Evolutionary conservation across 2,329 filamentous ascomycete genomes (phyloP), one percentile per base, ranked within the genome.

Genomic region (Aspergillus puulaauensis): DNA sequence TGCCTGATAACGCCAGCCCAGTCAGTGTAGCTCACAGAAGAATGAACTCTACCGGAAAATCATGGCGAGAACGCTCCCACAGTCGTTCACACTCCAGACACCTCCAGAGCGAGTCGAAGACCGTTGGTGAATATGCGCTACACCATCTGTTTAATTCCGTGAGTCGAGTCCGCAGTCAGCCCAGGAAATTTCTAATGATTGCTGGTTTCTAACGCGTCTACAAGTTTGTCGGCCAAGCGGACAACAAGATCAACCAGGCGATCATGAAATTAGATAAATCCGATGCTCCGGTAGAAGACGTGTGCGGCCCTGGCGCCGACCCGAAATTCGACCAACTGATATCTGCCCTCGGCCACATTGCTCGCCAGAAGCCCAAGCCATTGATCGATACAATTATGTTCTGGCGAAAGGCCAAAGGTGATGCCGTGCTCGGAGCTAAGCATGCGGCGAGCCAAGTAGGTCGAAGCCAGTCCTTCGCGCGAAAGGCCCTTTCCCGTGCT

Each of bases 311-410:
- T 41, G 92, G 93, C 15, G 90, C 90, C 41, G 95, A 99, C 72
- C 83, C 88, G 2, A 86, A 86, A 11, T 99, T 99, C 71, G 95
- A 99, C 74, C 93, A 98, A 76, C 85, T 96, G 67, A 96, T 99
- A 63, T 87, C 88, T 27, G 95, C 96, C 15, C 82, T 99, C 40
- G 95, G 95, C 3, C 93, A 98, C 72, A 96, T 99, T 69, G 91
- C 93, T 53, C 90, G 91, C 58, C 90, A 93, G 64, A 96, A 96
- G 70, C 96, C 96, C 5, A 98, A 96, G 72, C 90, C 92, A 5
- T 78, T 99, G 52, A 97, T 99, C 68, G 95, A 99, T 74, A 93
- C 91, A 19, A 92, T 99, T 73, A 99, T 99, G 91, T 84, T 96
- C 33, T 99, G 95, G 95, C 87, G 95, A 56, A 98, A 97, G 75